phyloP scores from a whole-genome alignment of 768 basidiomycete species.

The Termitomyces sp. region DNA sequence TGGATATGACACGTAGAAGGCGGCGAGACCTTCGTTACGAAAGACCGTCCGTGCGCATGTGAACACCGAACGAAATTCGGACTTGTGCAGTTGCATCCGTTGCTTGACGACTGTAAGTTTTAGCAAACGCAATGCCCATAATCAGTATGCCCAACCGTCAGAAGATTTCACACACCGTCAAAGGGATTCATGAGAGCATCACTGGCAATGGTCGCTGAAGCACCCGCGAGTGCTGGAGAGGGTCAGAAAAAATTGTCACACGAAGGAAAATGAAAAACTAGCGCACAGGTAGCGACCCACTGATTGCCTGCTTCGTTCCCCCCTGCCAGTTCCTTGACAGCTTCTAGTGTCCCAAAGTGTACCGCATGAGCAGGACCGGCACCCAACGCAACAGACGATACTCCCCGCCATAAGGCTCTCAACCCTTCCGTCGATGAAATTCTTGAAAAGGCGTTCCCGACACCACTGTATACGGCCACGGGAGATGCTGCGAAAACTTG shows the following conservation, averaged over 20 bases:
- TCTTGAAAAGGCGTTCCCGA: slow-evolving; percentile 85
- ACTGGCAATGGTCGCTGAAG: slow-evolving; percentile 88
- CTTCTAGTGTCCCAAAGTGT: slow-evolving; percentile 95
- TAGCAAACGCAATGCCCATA: background rate
- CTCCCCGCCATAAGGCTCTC: slow-evolving; percentile 90
- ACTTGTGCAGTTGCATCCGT: slow-evolving; percentile 97
- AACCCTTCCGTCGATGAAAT: slow-evolving; percentile 95
- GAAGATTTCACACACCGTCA: slow-evolving; percentile 62
- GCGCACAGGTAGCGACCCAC: slow-evolving; percentile 84
- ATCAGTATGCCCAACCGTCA: background rate
- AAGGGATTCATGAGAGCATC: slow-evolving; percentile 99
- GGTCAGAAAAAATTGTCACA: background rate
- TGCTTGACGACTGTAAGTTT: slow-evolving; percentile 88
- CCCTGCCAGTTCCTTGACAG: slow-evolving; percentile 88
- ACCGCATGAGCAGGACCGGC: slow-evolving; percentile 98
- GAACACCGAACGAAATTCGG: slow-evolving; percentile 81
- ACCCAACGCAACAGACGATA: slow-evolving; percentile 91
- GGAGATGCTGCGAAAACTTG: slow-evolving; percentile 91
- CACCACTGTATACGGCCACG: slow-evolving; percentile 80
- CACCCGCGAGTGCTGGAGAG: slow-evolving; percentile 79
- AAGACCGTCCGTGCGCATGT: slow-evolving; percentile 86
- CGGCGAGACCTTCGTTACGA: slow-evolving; percentile 75
- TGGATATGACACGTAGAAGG: slow-evolving; percentile 98
- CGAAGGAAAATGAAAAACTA: background rate
- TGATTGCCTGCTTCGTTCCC: slow-evolving; percentile 80